Base-by-base conservation (phyloP, 179 eudicot species). In the Corrigiola litoralis region DNA sequence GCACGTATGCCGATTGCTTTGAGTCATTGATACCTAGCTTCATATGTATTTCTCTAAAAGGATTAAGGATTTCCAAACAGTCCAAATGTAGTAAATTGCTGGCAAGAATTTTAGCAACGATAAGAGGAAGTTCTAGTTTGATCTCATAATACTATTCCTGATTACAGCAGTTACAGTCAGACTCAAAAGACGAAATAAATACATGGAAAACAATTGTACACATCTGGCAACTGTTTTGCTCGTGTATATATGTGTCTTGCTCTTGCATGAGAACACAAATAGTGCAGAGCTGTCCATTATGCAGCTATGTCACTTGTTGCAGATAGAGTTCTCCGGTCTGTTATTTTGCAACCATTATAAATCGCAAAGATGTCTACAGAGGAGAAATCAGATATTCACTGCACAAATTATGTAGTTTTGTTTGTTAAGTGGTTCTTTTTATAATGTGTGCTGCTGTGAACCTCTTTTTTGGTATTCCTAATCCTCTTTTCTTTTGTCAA, bases 401-500 rank as follows among this genome's bases (percentile, higher is more conserved):
- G 40, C 44, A 7, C 4, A 12, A 34, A 31, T n/a, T 23, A 16
- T 2, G 18, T 12, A 48, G 6, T 37, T 36, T 21, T 36, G 2
- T 4, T 7, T 27, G 11, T 17, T 46, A 61, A 23, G 18, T 23
- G 52, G 10, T 36, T 20, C n/a, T 32, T 55, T 34, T 24, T n/a
- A n/a, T n/a, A n/a, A n/a, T n/a, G n/a, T n/a, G n/a, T n/a, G n/a
- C n/a, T n/a, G n/a, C n/a, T n/a, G n/a, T n/a, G 59, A 31, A 33
- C 33, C 20, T 33, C 18, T 23, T 20, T 67, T 46, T 37, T 21
- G 53, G 42, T 14, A 8, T 9, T n/a, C n/a, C 45, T 67, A 32
- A 67, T 48, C 2, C 44, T 40, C 29, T 66, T 60, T 11, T 72
- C 56, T 34, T 61, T 5, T 61, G 57, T 61, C 52, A 17, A 49